Base-by-base conservation (phyloP, 139 green algal genomes). In the Volvox reticuliferus region DNA sequence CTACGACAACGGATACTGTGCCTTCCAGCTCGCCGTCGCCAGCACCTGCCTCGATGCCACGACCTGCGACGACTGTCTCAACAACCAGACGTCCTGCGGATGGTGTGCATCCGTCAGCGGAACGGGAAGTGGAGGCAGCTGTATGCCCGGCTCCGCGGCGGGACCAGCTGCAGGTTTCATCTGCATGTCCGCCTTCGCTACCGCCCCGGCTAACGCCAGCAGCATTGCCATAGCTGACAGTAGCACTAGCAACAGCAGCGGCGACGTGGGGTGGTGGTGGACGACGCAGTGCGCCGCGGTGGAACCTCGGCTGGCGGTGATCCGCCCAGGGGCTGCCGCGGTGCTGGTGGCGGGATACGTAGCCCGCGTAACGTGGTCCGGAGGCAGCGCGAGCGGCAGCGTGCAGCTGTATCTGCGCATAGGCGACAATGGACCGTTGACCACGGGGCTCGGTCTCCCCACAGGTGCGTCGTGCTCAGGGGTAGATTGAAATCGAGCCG, bases 1-100 rank as follows among this genome's bases (percentile, higher is more conserved):
- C 9, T 80, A 37, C 67, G 83, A 88, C 55, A 44, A 79, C 83
- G 83, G 83, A 35, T 50, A 80, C 65, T 88, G 83, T 68, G 24
- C 32, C 12, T 5, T 3, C 28, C 83, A 80, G 65, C 67, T 88
- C 55, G 20, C 17, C 13, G 35, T 67, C n/a, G 67, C n/a, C 0
- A 30, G 35, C 12, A 14, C 83, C 19, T 88, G 83, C 67, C 67
- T 68, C 21, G 21, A 35, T 26, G 35, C 35, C 67, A 37, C 83
- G 32, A n/a, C 21, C 33, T 88, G 83, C 83, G n/a, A 3, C 0
- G 33, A 88, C 65, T 88, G 83, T 37, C 65, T 88, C 24, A 30
- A 44, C 1, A 12, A 12, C 13, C 33, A 44, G 21, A 16, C 83
- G 6, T 22, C 65, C 12, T 88, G 83, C 83, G 83, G 83, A 67